Evolutionary conservation across 176 grass and related monocot genomes (phyloP).

Genomic region (Rhynchospora breviuscula): DNA sequence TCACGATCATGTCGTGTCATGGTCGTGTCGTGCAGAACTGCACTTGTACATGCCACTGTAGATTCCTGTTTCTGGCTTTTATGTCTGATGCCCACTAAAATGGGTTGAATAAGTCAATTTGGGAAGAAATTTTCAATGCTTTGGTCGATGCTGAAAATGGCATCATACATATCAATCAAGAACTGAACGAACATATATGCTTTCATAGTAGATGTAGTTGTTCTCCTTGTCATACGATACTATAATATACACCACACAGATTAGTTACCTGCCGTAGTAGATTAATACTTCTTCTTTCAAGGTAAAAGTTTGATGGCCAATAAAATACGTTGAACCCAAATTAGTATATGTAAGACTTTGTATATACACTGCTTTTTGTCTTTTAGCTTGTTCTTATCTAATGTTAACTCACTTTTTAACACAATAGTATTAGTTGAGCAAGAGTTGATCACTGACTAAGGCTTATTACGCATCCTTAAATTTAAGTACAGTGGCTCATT

Average conservation of each 20-base stretch:
- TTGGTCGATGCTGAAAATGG: neutral
- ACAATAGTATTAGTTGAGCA: neutral
- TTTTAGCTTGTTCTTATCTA: neutral
- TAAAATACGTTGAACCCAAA: neutral
- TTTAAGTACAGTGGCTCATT: neutral
- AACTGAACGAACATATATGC: neutral
- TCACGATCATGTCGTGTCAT: neutral
- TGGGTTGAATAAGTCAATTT: neutral
- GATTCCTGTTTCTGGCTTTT: conserved; percentile 5
- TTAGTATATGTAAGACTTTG: neutral
- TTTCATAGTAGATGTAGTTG: neutral
- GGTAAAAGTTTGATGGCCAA: neutral
- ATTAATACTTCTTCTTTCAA: neutral
- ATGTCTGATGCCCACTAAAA: neutral
- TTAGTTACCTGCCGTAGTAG: conserved; percentile 14
- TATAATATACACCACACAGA: neutral
- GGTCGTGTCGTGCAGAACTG: neutral
- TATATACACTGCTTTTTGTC: neutral
- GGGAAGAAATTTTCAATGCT: neutral
- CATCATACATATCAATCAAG: neutral
- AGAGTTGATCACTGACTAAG: neutral
- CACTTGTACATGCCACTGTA: neutral
- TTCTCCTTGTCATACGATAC: neutral
- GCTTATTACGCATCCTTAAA: neutral
- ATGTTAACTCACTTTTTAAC: neutral